Base-by-base conservation (phyloP, 768 basidiomycete genomes). In the Mycena haematopus region DNA sequence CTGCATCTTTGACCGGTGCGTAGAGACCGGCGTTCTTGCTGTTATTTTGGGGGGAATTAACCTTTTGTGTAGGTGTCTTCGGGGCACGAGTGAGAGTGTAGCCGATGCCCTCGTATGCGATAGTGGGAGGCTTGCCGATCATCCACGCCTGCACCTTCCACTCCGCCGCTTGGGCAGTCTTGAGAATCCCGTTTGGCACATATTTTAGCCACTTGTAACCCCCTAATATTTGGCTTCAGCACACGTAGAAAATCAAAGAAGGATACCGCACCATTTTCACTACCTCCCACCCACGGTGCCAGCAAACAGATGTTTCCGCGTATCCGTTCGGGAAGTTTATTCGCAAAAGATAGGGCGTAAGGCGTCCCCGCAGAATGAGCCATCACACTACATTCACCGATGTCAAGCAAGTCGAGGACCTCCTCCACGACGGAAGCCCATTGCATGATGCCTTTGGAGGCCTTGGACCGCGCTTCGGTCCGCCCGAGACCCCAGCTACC, bases 101-200 rank as follows among this genome's bases (percentile, higher is more conserved):
- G 21, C 92, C 94, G 70, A 97, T 95, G 31, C 93, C 94, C 69
- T 92, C 85, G 69, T 88, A 94, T 1, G 90, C 82, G 44, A 94
- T 80, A 1, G 89, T 88, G 11, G 95, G 96, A 19, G 94, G 93
- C 70, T 98, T 98, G 66, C 96, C 97, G 31, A 99, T 85, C 89
- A 93, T 93, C 93, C 96, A 99, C 0, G 93, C 92, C 71, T 97
- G 95, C 47, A 99, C 81, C 74, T 91, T 94, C 95, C 95, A 98
- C 72, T 99, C 96, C 0, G 96, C 96, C 5, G 95, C 93, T 74
- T 96, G 95, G 0, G 95, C 96, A 0, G 95, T 95, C 79, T 92
- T 95, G 65, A 99, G 80, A 40, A 99, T 86, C 29, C 92, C 88
- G 63, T 92, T 93, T 0, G 96, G 96, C 7, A 99, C 92, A 72